Evolutionary conservation across 2,329 filamentous ascomycete species (phyloP).

Genomic region (Pseudogymnoascus sp.): DNA sequence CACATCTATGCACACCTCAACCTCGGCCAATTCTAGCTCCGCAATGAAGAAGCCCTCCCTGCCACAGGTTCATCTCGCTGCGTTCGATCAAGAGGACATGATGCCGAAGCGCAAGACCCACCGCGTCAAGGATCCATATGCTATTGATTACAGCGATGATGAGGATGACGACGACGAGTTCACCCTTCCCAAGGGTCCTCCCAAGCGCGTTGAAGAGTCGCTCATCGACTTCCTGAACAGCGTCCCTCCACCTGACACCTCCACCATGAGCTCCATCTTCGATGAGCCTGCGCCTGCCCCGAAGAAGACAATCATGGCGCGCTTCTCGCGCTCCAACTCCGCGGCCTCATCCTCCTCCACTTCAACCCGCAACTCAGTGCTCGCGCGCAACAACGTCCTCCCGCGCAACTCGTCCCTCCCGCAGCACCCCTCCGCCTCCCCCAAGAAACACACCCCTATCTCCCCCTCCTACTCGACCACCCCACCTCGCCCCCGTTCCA

Average conservation of each 20-base stretch:
- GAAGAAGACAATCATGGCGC: slow-evolving; percentile 46
- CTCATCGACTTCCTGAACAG: slow-evolving; percentile 66
- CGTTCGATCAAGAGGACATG: slow-evolving; percentile 29
- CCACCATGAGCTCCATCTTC: slow-evolving; percentile 2
- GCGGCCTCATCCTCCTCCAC: slow-evolving; percentile 12
- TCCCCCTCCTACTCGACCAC: slow-evolving; percentile 41
- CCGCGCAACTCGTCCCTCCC: slow-evolving; percentile 22
- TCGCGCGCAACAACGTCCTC: slow-evolving; percentile 24
- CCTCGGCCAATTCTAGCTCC: slow-evolving; percentile 59
- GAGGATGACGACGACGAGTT: slow-evolving; percentile 27
- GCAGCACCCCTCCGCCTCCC: slow-evolving; percentile 29
- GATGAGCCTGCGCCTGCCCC: slow-evolving; percentile 11
- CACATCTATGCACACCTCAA: slow-evolving; percentile 48
- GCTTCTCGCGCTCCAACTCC: slow-evolving; percentile 37
- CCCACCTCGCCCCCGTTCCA: slow-evolving; percentile 27
- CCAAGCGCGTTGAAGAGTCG: slow-evolving; percentile 50
- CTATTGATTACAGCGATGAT: slow-evolving; percentile 64
- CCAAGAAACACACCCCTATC: slow-evolving; percentile 25
- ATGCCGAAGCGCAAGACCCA: slow-evolving; percentile 66
- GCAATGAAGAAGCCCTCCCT: slow-evolving; percentile 41
- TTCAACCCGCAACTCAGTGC: slow-evolving; percentile 30
- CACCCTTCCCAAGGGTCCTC: slow-evolving; percentile 21
- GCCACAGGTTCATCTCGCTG: slow-evolving; percentile 25
- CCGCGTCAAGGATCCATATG: slow-evolving; percentile 80
- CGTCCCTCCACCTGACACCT: slow-evolving; percentile 49